Evolutionary conservation across 2,329 filamentous ascomycete species (phyloP), one percentile per base, ranked within the genome.

Genomic region (Graphilbum fragrans): DNA sequence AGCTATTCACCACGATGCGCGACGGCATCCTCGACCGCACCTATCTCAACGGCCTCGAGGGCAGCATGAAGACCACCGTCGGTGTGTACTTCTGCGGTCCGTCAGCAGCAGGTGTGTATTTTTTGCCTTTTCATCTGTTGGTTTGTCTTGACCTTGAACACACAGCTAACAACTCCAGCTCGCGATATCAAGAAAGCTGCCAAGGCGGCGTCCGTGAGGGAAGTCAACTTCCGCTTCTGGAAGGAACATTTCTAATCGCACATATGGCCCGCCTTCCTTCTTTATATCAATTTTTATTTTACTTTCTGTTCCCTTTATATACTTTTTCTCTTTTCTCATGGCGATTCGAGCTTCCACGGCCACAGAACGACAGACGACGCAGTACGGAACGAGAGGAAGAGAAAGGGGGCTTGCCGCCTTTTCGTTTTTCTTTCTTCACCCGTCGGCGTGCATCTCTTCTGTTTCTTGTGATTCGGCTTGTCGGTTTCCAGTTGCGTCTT

Each of bases 11-110:
- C 23, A 80, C 76, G 1, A 93, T 98, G 86, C 78, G 86, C 35
- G 78, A 93, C 44, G 90, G 90, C 34, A 87, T 98, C 47, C 58
- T 86, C 40, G 78, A 94, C 58, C 77, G 86, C 52, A 83, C 79
- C 1, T 98, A 96, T 56, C 77, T 96, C 54, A 75, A 75, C 41
- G 88, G 87, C 1, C 62, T 95, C 16, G 83, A 93, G 60, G 76
- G 76, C 45, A 81, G 73, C 52, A 70, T 82, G 57, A 74, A 77
- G 54, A 93, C 86, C 4, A 86, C 90, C 31, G 83, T 98, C 12
- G 92, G 92, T 63, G 90, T 98, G 18, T 98, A 98, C 66, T 96
- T 96, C 62, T 98, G 92, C 60, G 92, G 92, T 45, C 88, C 88
- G 20, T 92, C 84, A 48, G 72, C 71, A 49, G 72, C 72, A 53